Evolutionary conservation across 352 stramenopile species (phyloP).

Genomic region (Phytopythium helicoides): DNA sequence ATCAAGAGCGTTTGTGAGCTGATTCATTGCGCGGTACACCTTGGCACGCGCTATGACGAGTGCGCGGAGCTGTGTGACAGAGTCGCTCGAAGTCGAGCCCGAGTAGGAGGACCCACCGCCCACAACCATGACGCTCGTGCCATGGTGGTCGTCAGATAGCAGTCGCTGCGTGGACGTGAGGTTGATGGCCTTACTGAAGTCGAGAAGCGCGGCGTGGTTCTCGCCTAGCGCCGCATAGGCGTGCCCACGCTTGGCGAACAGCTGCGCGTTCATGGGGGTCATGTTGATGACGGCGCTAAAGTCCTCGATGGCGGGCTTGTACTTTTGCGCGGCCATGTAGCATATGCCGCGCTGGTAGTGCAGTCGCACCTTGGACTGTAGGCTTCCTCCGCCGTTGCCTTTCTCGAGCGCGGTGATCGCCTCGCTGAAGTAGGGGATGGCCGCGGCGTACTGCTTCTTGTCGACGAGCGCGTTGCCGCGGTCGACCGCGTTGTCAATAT

Average conservation of each 20-base stretch:
- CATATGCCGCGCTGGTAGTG: constrained; percentile 63
- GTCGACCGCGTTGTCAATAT: constrained; percentile 19
- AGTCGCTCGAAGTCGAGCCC: constrained; percentile 4
- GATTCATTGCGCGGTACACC: constrained; percentile 58
- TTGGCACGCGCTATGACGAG: constrained; percentile 52
- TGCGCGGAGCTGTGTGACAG: constrained; percentile 34
- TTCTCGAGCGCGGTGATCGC: constrained; percentile 21
- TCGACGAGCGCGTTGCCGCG: constrained; percentile 46
- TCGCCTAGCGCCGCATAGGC: constrained; percentile 57
- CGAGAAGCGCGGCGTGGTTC: constrained; percentile 45
- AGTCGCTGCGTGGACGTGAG: constrained; percentile 34
- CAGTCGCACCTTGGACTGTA: constrained; percentile 45
- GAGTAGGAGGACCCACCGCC: background rate
- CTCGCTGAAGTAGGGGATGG: constrained; percentile 56
- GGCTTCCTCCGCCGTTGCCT: constrained; percentile 6
- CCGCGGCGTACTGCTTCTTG: constrained; percentile 52
- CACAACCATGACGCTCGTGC: constrained; percentile 17
- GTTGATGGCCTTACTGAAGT: constrained; percentile 67
- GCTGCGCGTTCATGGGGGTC: constrained; percentile 60
- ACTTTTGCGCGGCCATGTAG: constrained; percentile 51
- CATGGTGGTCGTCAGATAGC: constrained; percentile 19
- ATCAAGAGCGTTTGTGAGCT: constrained; percentile 44
- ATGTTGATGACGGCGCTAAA: constrained; percentile 63
- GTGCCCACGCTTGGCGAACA: constrained; percentile 65
- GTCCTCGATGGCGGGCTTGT: constrained; percentile 68